Evolutionary conservation across 1,139 yeast genomes (phyloP).

Genomic region (Lodderomyces orthopsilosis): DNA sequence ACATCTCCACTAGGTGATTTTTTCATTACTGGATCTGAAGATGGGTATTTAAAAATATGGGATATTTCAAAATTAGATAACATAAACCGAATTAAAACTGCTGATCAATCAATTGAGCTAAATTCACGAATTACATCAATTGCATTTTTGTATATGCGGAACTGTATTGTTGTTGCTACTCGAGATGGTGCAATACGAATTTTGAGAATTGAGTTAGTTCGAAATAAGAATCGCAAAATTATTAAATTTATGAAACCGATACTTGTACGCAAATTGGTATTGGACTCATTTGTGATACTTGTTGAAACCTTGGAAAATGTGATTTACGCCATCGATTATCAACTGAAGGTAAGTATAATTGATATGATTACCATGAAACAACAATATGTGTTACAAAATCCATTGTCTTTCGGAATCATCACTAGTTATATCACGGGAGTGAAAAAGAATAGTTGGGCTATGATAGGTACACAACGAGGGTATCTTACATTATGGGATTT

Average conservation of each 20-base stretch:
- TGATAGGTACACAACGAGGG: constrained; percentile 76
- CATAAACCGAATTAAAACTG: constrained; percentile 25
- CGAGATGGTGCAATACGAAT: constrained; percentile 61
- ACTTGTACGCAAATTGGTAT: constrained; percentile 41
- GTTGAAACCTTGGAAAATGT: constrained; percentile 28
- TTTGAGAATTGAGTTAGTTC: constrained; percentile 51
- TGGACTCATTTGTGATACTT: constrained; percentile 1
- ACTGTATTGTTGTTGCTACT: constrained; percentile 68
- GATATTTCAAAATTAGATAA: constrained; percentile 64
- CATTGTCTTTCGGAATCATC: constrained; percentile 63
- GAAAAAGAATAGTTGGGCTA: constrained; percentile 50
- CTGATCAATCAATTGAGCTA: constrained; percentile 50
- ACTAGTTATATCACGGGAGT: constrained; percentile 59
- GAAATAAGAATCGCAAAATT: constrained; percentile 35
- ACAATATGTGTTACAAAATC: constrained; percentile 47
- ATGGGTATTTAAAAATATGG: constrained; percentile 77
- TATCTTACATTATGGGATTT: constrained; percentile 78
- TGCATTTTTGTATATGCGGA: constrained; percentile 55
- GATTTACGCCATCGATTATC: constrained; percentile 52
- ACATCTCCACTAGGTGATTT: constrained; percentile 62
- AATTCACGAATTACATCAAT: constrained; percentile 48
- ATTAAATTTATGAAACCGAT: constrained; percentile 33
- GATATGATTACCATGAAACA: constrained; percentile 61
- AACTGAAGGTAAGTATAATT: constrained; percentile 50
- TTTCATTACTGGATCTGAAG: constrained; percentile 75